Conservation (phyloP, 164 flowering plant genomes). For the Paratinospora sagittata region DNA sequence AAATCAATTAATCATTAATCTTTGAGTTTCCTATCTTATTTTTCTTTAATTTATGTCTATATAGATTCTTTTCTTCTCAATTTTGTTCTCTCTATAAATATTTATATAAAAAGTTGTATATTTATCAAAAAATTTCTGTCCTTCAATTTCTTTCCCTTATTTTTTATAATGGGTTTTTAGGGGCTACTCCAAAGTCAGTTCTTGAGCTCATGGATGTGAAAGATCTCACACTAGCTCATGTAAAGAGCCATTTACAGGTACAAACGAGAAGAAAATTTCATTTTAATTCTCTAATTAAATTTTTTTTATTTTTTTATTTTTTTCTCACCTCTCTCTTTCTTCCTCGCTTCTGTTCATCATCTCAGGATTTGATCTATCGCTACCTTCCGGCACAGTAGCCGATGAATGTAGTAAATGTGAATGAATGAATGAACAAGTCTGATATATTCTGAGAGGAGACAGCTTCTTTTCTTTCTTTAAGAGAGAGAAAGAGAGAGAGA, state of each 20-base stretch:
- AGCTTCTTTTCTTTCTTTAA: slow-evolving; percentile 19
- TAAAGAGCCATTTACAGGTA: slow-evolving; percentile 77
- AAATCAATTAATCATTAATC: neutral
- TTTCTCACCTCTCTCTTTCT: neutral
- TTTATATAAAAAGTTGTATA: neutral
- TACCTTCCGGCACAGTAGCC: slow-evolving; percentile 36
- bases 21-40: neutral
- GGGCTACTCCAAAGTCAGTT: slow-evolving; percentile 79
- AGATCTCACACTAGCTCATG: slow-evolving; percentile 77
- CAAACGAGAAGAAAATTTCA: neutral
- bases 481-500: slow-evolving; percentile 13
- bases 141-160: neutral
- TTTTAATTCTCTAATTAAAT: neutral
- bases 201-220: slow-evolving; percentile 81
- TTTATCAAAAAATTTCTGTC: no score
- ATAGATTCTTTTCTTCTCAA: neutral
- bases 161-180: slow-evolving; percentile 20
- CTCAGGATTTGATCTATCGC: slow-evolving; percentile 9
- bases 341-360: slow-evolving; percentile 8
- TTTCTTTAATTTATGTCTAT: neutral
- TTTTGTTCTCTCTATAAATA: neutral
- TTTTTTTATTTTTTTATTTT: neutral
- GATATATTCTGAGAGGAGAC: slow-evolving; percentile 26
- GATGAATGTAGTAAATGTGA: slow-evolving; percentile 25
- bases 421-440: slow-evolving; percentile 24